Base-by-base conservation (phyloP, 2,329 filamentous ascomycete genomes). In the Diaporthe aspalathi region DNA sequence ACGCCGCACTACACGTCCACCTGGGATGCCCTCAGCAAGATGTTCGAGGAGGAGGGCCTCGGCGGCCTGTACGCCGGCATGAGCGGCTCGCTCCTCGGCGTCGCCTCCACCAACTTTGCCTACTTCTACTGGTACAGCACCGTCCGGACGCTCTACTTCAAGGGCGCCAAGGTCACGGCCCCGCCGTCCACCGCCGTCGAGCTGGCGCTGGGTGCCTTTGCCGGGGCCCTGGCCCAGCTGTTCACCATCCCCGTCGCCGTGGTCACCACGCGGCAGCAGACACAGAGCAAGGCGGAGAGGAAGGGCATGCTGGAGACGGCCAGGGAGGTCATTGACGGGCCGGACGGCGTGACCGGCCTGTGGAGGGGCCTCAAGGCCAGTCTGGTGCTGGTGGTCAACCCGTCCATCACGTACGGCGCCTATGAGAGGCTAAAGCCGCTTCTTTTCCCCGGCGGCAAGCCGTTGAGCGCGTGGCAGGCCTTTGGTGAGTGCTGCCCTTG, bases 101-200 rank as follows among this genome's bases (percentile, higher is more conserved):
- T 99, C 45, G 95, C 94, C 1, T 98, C 95, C 32, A 98, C 95
- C 67, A 99, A 99, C 82, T 99, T 99, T 80, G 96, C 96, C 77
- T 99, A 99, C 84, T 99, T 99, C 81, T 99, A 99, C 85, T 98
- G 95, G 95, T 98, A 98, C 81, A 95, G 94, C 6, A 84, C 96
- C 35, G 94, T 98, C 40, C 91, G 96, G 74, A 90, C 90, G 20
- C 82, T 97, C 24, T 98, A 98, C 81, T 83, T 93, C 75, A 88
- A 88, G 75, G 84, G 89, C 50, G 81, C 87, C 73, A 88, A 88
- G 75, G 80, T 79, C 20, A 75, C 80, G 4, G 78, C 78, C 4
- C 79, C 91, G 32, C 94, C 94, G 2, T 91, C 93, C 24, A 98
- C 95, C 0, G 89, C 92, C 5, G 87, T 92, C 54, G 96, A 99